Conservation (phyloP, 2,329 filamentous ascomycete species). For the Incumbomyces lentus region DNA sequence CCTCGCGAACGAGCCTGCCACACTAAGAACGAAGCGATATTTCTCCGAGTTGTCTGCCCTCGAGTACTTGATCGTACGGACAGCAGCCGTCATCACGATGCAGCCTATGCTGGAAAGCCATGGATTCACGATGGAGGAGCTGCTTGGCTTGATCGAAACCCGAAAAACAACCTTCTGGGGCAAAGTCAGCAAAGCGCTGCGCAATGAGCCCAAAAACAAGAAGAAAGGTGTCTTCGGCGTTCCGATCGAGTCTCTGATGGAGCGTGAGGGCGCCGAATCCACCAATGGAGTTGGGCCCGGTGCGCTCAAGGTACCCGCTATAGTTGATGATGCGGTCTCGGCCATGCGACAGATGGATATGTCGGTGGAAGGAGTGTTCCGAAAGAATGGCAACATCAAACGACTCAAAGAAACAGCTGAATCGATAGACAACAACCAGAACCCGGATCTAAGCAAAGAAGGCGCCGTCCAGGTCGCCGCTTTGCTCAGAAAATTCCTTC, state of each 20-base stretch:
- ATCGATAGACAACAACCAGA: constrained; percentile 74
- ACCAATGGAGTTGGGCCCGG: constrained; percentile 92
- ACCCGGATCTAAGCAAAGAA: constrained; percentile 76
- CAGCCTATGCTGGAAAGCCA: constrained; percentile 81
- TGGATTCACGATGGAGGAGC: constrained; percentile 77
- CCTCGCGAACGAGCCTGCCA: constrained; percentile 40
- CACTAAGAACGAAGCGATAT: constrained; percentile 61
- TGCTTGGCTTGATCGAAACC: constrained; percentile 85
- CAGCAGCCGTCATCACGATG: constrained; percentile 90
- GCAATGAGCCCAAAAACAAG: constrained; percentile 67
- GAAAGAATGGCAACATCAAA: constrained; percentile 98
- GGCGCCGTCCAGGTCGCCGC: constrained; percentile 90
- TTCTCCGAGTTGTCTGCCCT: constrained; percentile 92
- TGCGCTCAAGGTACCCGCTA: constrained; percentile 77
- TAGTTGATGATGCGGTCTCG: constrained; percentile 87
- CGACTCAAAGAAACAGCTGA: constrained; percentile 78
- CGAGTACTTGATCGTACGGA: constrained; percentile 94
- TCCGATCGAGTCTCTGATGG: constrained; percentile 75
- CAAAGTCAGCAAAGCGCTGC: constrained; percentile 93
- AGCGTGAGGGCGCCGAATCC: constrained; percentile 92
- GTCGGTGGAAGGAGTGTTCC: constrained; percentile 95
- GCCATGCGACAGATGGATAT: constrained; percentile 99
- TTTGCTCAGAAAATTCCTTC: constrained; percentile 85
- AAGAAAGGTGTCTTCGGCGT: constrained; percentile 94
- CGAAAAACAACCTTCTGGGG: constrained; percentile 95